Conservation (phyloP, 1,139 yeast species). For the Geotrichum phurueaensis region DNA sequence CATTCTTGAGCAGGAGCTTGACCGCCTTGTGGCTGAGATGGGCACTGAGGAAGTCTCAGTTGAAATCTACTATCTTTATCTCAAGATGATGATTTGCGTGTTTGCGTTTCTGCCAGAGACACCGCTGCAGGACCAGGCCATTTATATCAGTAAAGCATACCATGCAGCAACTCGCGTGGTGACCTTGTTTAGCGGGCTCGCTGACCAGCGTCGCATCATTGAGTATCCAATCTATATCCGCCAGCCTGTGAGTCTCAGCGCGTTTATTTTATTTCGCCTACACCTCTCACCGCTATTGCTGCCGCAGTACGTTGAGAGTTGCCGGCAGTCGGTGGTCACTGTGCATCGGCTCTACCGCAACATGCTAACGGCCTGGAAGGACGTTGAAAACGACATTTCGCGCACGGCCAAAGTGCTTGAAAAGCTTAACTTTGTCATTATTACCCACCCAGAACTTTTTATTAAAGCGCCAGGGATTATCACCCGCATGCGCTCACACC, state of each 20-base stretch:
- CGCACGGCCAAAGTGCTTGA: conserved; percentile 90
- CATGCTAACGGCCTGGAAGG: conserved; percentile 84
- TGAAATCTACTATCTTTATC: conserved; percentile 74
- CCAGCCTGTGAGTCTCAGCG: conserved; percentile 77
- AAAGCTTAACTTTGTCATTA: conserved; percentile 67
- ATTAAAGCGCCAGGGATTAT: conserved; percentile 64
- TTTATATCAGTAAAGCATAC: conserved; percentile 76
- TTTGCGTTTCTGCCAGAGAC: conserved; percentile 90
- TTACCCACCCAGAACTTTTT: conserved; percentile 80
- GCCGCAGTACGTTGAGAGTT: conserved; percentile 75
- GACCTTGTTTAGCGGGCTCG: conserved; percentile 66
- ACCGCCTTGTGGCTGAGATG: conserved; percentile 47
- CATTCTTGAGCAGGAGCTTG: conserved; percentile 71
- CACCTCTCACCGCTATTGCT: conserved; percentile 56
- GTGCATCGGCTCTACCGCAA: conserved; percentile 82
- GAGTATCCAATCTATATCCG: conserved; percentile 84
- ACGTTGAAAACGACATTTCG: conserved; percentile 81
- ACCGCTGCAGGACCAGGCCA: conserved; percentile 79
- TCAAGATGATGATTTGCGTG: conserved; percentile 74
- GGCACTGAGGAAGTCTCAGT: conserved; percentile 51
- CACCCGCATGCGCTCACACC: conserved; percentile 81
- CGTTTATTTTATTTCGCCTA: conserved; percentile 54
- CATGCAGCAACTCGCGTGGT: conserved; percentile 74
- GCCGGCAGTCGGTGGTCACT: conserved; percentile 87
- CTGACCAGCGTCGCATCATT: conserved; percentile 61